Conservation (phyloP, 1,284 basidiomycete genomes). For the Anthracocystis setariae region DNA sequence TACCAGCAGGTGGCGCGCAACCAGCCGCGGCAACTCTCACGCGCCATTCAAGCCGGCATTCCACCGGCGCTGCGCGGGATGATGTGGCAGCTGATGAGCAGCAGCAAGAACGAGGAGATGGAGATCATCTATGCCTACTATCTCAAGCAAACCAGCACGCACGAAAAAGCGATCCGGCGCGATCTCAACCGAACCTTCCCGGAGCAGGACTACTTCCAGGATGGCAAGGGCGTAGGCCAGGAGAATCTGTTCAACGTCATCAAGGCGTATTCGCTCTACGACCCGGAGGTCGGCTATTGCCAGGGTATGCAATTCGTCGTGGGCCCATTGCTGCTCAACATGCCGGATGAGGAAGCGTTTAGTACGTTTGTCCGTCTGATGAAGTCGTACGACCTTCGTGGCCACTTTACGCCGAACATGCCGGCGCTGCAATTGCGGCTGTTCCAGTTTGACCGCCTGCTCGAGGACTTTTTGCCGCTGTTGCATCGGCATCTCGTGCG, state of each 20-base stretch:
- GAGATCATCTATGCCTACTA: conserved; percentile 85
- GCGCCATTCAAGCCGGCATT: conserved; percentile 91
- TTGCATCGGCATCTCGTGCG: conserved; percentile 89
- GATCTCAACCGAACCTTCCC: conserved; percentile 93
- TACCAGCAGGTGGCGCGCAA: conserved; percentile 71
- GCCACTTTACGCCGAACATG: conserved; percentile 98
- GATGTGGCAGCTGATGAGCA: conserved; percentile 96
- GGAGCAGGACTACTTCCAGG: conserved; percentile 92
- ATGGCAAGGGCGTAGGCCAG: conserved; percentile 87
- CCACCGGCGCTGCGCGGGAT: conserved; percentile 86
- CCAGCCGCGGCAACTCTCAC: conserved; percentile 74
- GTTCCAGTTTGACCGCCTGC: conserved; percentile 87
- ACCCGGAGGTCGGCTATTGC: conserved; percentile 94
- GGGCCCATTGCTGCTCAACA: conserved; percentile 87
- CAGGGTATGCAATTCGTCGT: conserved; percentile 91
- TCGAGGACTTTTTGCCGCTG: conserved; percentile 90
- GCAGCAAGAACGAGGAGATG: conserved; percentile 86
- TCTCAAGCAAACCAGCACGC: conserved; percentile 82
- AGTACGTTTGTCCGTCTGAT: conserved; percentile 95
- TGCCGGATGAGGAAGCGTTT: conserved; percentile 79
- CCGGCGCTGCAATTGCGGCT: conserved; percentile 91
- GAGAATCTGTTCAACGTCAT: conserved; percentile 97
- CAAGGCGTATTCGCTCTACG: conserved; percentile 96
- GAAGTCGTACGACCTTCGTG: conserved; percentile 93
- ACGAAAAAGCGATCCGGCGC: conserved; percentile 92